Base-by-base conservation (phyloP, 2,329 filamentous ascomycete species). In the Fonsecaea erecta region DNA sequence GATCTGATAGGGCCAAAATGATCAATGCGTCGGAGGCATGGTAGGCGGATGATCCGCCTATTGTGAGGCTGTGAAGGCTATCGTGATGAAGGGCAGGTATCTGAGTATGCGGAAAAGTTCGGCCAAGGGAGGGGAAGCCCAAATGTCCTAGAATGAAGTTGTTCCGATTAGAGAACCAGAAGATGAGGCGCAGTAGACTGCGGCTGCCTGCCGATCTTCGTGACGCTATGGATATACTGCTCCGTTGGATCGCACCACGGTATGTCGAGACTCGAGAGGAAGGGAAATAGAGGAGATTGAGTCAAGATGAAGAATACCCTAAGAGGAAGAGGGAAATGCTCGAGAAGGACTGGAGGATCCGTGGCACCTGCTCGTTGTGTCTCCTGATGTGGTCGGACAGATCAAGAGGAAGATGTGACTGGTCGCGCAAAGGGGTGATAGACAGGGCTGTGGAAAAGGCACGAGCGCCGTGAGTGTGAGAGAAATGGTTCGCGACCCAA, bases 1-100 rank as follows among this genome's bases (percentile, higher is more conserved):
- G 52, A 52, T 54, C 24, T 62, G 43, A 63, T 62, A 63, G 52
- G 60, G 52, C 57, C 57, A 48, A 54, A 18, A 46, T 43, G 28
- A 46, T 61, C 48, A 52, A 40, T 56, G 63, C 63, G 63, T 56
- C 24, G 54, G 46, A 46, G 58, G 54, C 66, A 68, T 68, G 66
- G 60, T 63, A 62, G 37, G 35, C 30, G 56, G 54, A 37, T 62
- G 51, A 11, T 40, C 14, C 52, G 40, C 52, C 43, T 37, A 24
- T 28, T 32, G 21, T 6, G 56, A 64, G 57, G 60, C 60, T 66
- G 60, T 64, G 63, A 58, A 52, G 40, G 28, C 43, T 63, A 56
- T 54, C 35, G 43, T 43, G 52, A 40, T 52, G 43, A 34, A 28
- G 35, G 26, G 26, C 53, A 52, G 40, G 59, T n/a, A 48, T 35